Evolutionary conservation across 306 rosid genomes (phyloP).

Genomic region (Medicago truncatula): DNA sequence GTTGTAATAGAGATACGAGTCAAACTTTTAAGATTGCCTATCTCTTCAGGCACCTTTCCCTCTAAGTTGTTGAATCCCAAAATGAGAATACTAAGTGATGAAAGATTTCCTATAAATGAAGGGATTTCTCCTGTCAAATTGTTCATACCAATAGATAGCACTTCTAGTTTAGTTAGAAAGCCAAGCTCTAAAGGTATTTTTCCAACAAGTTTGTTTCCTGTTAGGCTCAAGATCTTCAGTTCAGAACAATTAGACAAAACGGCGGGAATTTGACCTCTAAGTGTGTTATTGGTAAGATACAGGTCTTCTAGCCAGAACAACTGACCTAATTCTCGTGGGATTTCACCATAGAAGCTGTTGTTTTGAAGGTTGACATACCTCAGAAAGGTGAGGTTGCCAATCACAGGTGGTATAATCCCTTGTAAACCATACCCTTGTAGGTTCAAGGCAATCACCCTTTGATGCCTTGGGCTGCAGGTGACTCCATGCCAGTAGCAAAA

Average conservation of each 20-base stretch:
- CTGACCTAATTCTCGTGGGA: conserved; percentile 48
- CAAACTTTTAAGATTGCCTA: conserved; percentile 34
- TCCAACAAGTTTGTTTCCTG: conserved; percentile 40
- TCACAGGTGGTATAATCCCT: conserved; percentile 51
- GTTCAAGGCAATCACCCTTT: conserved; percentile 45
- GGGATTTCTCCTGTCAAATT: conserved; percentile 52
- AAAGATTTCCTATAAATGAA: conserved; percentile 48
- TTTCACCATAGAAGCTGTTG: conserved; percentile 43
- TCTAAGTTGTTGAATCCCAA: conserved; percentile 30
- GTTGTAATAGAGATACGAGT: neutral
- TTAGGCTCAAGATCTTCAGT: conserved; percentile 26
- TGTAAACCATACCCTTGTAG: conserved; percentile 37
- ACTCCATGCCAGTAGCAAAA: conserved; percentile 45
- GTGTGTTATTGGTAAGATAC: conserved; percentile 35
- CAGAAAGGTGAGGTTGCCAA: conserved; percentile 55
- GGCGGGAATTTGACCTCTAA: conserved; percentile 49
- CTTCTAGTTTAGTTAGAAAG: conserved; percentile 33
- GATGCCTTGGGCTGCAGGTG: conserved; percentile 46
- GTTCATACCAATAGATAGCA: conserved; percentile 1
- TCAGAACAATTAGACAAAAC: conserved; percentile 47
- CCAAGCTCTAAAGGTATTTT: conserved; percentile 45
- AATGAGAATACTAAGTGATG: conserved; percentile 28
- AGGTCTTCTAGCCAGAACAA: conserved; percentile 43
- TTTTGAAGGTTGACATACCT: conserved; percentile 44
- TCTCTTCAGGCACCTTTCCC: conserved; percentile 45